Conservation (phyloP, 352 stramenopile species). For the Phytophthora sojae region DNA sequence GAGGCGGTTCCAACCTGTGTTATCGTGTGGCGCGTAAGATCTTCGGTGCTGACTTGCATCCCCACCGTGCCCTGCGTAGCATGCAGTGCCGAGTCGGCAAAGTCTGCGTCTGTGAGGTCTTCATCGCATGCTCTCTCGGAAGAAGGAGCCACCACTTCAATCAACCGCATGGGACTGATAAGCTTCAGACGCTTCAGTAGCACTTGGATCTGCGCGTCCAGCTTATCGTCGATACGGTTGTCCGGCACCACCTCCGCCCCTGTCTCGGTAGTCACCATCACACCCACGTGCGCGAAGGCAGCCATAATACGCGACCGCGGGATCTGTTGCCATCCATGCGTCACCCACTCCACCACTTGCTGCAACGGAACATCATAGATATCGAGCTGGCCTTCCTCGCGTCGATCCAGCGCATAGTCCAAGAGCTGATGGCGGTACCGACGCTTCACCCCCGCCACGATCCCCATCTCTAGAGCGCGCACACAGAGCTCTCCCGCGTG, state of each 20-base stretch:
- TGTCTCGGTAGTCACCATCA: conserved; percentile 32
- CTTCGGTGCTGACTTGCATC: conserved; percentile 42
- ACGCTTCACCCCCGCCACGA: conserved; percentile 60
- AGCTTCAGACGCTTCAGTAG: conserved; percentile 64
- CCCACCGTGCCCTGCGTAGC: conserved; percentile 43
- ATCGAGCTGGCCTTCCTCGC: conserved; percentile 42
- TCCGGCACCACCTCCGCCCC: conserved; percentile 29
- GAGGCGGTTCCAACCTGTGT: conserved; percentile 1
- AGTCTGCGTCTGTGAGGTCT: conserved; percentile 69
- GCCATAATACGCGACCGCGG: conserved; percentile 57
- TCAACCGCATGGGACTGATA: conserved; percentile 50
- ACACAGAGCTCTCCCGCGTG: conserved; percentile 52
- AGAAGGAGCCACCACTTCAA: conserved; percentile 58
- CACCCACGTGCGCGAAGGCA: conserved; percentile 51
- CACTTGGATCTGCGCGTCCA: conserved; percentile 65
- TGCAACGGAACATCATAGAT: conserved; percentile 56
- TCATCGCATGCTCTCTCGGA: conserved; percentile 62
- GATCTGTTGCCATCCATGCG: conserved; percentile 62
- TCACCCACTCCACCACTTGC: conserved; percentile 70
- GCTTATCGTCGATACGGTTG: conserved; percentile 51
- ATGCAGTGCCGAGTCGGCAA: conserved; percentile 68
- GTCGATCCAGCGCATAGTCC: conserved; percentile 51
- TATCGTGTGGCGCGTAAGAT: conserved; percentile 23
- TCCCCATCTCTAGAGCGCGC: conserved; percentile 45
- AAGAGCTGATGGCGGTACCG: conserved; percentile 66